Evolutionary conservation across 495 filamentous ascomycete genomes (phyloP).

Genomic region (Talaromyces ruber): DNA sequence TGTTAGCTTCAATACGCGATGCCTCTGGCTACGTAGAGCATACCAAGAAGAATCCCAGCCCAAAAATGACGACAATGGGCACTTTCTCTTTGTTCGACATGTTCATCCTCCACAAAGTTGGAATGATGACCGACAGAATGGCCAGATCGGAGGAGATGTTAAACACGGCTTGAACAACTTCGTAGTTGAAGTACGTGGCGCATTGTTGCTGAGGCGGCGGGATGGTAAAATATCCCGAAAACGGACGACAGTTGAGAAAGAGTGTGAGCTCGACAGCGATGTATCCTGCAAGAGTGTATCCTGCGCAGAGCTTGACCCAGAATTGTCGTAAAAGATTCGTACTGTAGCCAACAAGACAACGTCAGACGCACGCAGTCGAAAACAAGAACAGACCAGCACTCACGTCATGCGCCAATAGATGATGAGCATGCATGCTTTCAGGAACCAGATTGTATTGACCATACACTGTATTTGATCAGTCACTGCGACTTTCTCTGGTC

Average conservation of each 20-base stretch:
- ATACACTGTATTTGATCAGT: too few relatives aligned
- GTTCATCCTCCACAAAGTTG: slow-evolving; percentile 25
- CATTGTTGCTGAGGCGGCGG: slow-evolving; percentile 37
- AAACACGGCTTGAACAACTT: slow-evolving; percentile 35
- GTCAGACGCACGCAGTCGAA: neutral
- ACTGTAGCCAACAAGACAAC: neutral
- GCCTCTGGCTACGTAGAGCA: neutral
- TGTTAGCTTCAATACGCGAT: neutral
- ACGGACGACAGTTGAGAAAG: slow-evolving; percentile 29
- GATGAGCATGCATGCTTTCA: slow-evolving; percentile 45
- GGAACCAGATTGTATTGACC: slow-evolving; percentile 37
- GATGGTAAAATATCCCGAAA: slow-evolving; percentile 31
- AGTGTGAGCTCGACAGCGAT: slow-evolving; percentile 27
- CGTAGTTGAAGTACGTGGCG: slow-evolving; percentile 36
- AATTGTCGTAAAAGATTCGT: slow-evolving; percentile 20
- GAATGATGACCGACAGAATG: slow-evolving; percentile 37
- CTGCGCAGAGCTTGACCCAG: slow-evolving; percentile 20
- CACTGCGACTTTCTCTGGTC: too few relatives aligned
- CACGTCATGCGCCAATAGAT: slow-evolving; percentile 38
- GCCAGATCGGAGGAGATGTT: slow-evolving; percentile 42
- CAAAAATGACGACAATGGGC: slow-evolving; percentile 32
- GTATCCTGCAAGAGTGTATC: slow-evolving; percentile 23
- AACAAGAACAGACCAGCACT: neutral
- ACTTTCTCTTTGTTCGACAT: slow-evolving; percentile 31
- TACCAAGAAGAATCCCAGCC: slow-evolving; percentile 35